Base-by-base conservation (phyloP, 192 early-diverging fungal species). In the Martensiomyces pterosporus region DNA sequence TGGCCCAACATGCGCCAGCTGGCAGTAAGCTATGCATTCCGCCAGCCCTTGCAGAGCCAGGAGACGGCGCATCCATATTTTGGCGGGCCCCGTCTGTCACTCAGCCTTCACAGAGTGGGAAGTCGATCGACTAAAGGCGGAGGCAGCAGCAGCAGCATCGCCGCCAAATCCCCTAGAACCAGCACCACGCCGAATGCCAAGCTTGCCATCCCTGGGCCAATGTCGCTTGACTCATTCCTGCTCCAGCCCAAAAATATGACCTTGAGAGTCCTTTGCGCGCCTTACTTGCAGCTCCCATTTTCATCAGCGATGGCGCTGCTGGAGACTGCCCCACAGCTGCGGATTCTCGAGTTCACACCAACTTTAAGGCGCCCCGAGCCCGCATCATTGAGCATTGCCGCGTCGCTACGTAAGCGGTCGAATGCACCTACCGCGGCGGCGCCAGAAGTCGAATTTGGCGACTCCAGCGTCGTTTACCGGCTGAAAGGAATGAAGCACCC, bases 1-100 rank as follows among this genome's bases (percentile, higher is more conserved):
- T 73, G 70, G 70, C 57, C 36, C 23, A 44, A 29, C 17, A 35
- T 73, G 35, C 62, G 57, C 33, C 70, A 73, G 47, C 63, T 73
- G 15, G 49, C 52, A 16, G 63, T 73, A 25, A 40, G 43, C 13
- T 48, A 58, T 39, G 70, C 63, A 4, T 73, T 73, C 21, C 57
- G 70, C 42, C 43, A 64, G 15, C 47, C 52, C 1, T 32, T 42
- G 25, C 44, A 40, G 9, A 9, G 39, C 4, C 33, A 49, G 14
- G 19, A 34, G 24, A 12, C 21, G 3, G 23, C 18, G 25, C 36
- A 27, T 16, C 43, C 43, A 12, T 35, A 32, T 21, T 37, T 43
- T 15, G 51, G 55, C 12, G 55, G 50, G 3, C 58, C 63, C 7
- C 45, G 68, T 2, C 23, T 50, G 32, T 60, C 62, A 9, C 65